Conservation (phyloP, 2,329 filamentous ascomycete species). For the Alternaria sp. region DNA sequence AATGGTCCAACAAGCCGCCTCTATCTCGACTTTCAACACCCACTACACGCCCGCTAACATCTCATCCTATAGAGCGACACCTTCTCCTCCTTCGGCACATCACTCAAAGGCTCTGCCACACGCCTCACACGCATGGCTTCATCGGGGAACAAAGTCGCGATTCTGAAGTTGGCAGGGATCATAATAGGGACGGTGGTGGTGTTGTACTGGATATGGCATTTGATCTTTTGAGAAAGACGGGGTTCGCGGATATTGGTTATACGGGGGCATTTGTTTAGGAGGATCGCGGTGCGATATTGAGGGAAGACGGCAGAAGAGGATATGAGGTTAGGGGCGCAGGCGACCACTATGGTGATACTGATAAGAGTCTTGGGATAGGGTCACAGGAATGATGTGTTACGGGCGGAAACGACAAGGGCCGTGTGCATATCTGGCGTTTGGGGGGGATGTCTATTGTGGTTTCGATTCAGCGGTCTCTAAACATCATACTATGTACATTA, state of each 20-base stretch:
- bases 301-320: not conserved
- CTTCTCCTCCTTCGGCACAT: conserved; percentile 84
- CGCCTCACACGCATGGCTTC: conserved; percentile 89
- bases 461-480: conserved; percentile 7
- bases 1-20: too few relatives aligned
- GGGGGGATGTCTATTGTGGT: not conserved
- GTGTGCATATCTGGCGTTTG: not conserved
- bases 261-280: too few relatives aligned
- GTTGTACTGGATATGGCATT: conserved; percentile 70
- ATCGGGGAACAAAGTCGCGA: conserved; percentile 86
- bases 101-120: conserved; percentile 81
- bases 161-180: conserved; percentile 87
- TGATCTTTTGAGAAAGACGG: conserved; percentile 16
- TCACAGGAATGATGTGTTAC: not conserved
- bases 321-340: not conserved
- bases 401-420: not conserved
- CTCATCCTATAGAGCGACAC: conserved; percentile 72
- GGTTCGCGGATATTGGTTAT: too few relatives aligned
- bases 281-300: too few relatives aligned
- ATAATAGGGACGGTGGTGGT: conserved; percentile 74
- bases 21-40: too few relatives aligned
- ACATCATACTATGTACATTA: conserved; percentile 9
- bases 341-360: not conserved
- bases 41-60: too few relatives aligned
- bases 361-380: too few relatives aligned